Percentiles rank a stretch among this genome's conserved stretches.
These are phyloP conservation scores for Schizonepeta tenuifolia DNA, from an alignment of 257 asterid species.

Conservation along the genomic window DNA sequence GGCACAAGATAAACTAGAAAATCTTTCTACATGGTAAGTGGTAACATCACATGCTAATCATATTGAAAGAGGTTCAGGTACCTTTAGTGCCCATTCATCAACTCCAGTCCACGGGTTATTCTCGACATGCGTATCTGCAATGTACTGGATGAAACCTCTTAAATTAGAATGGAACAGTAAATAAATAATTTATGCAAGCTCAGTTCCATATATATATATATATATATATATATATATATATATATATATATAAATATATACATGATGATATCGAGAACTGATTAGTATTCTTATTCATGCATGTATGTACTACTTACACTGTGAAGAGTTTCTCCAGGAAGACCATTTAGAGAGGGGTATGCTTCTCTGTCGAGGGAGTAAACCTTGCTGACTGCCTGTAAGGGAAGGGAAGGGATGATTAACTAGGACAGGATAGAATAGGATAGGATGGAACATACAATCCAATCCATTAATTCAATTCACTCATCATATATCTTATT, in stretches of 20 bases:
- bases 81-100: constrained; percentile 88
- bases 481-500: background rate
- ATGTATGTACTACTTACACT: constrained; percentile 56
- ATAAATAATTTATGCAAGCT: too few relatives aligned
- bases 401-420: background rate
- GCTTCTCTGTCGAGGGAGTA: constrained; percentile 92
- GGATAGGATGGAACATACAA: constrained; percentile 2
- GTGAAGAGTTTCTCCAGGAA: constrained; percentile 86
- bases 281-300: background rate
- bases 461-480: background rate
- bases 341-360: constrained; percentile 84
- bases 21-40: too few relatives aligned
- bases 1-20: background rate
- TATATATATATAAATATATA: too few relatives aligned
- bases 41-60: background rate
- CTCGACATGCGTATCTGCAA: constrained; percentile 76
- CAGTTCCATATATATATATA: background rate
- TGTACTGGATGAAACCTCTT: constrained; percentile 54
- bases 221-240: too few relatives aligned
- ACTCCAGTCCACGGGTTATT: constrained; percentile 90
- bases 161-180: background rate
- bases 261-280: constrained; percentile 3
- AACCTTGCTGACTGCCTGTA: constrained; percentile 84
- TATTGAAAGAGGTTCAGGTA: constrained; percentile 36
- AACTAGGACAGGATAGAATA: background rate